Conservation (phyloP, 371 early-diverging fungal genomes). For the Apophysomyces sp. region DNA sequence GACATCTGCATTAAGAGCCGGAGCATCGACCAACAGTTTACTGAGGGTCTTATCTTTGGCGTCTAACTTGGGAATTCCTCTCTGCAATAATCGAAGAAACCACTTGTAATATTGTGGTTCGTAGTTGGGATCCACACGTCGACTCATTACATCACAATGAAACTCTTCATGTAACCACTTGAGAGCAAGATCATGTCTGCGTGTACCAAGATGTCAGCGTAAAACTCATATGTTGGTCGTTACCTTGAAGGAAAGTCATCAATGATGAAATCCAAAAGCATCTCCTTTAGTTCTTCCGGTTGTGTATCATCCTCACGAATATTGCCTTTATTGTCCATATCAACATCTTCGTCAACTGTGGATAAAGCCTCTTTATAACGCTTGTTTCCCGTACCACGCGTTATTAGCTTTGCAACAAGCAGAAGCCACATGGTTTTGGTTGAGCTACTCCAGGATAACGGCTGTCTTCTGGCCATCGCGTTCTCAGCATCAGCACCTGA, state of each 20-base stretch:
- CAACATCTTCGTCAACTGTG: neutral
- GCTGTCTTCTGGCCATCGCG: slow-evolving; percentile 1
- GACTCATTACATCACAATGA: slow-evolving; percentile 17
- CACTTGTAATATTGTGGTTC: slow-evolving; percentile 34
- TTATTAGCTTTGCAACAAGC: slow-evolving; percentile 33
- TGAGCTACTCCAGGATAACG: slow-evolving; percentile 5
- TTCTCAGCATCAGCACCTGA: neutral
- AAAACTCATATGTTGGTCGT: neutral
- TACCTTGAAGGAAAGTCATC: slow-evolving; percentile 33
- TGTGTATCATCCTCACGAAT: slow-evolving; percentile 5
- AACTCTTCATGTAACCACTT: slow-evolving; percentile 48
- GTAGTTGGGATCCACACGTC: slow-evolving; percentile 10
- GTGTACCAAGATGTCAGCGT: neutral
- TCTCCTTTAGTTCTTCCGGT: slow-evolving; percentile 22
- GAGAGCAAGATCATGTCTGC: slow-evolving; percentile 40
- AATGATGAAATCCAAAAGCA: slow-evolving; percentile 37
- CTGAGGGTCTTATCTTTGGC: slow-evolving; percentile 39
- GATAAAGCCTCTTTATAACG: neutral
- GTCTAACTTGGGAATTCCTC: slow-evolving; percentile 29
- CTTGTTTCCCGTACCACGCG: slow-evolving; percentile 19
- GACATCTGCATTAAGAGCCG: slow-evolving; percentile 28
- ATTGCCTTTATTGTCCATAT: slow-evolving; percentile 3
- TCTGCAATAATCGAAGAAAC: slow-evolving; percentile 32
- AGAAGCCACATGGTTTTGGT: slow-evolving; percentile 30
- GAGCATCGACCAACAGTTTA: slow-evolving; percentile 42